Evolutionary conservation across 108 stramenopile genomes (phyloP), one percentile per base, ranked within the genome.

Genomic region (Stephanodiscus triporus): DNA sequence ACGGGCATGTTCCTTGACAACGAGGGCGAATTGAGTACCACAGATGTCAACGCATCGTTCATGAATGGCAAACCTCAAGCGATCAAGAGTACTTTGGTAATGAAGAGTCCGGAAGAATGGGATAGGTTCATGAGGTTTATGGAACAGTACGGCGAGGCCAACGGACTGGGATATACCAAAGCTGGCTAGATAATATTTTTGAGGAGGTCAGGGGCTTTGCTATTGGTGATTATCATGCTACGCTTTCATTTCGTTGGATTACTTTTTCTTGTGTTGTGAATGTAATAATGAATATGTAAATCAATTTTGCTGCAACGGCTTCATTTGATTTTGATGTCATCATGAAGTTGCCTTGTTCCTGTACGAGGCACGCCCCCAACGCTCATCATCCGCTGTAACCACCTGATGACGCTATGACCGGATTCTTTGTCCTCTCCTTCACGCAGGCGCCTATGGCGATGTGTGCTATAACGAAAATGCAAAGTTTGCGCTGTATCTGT

Each of bases 41-140:
- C 79, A 6, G 84, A 86, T 65, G 92, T 90, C 45, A 90, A 89
- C 75, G 92, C 92, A 29, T 60, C 77, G 50, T 93, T 93, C 58
- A 54, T 80, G 57, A 90, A 90, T 66, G 92, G 92, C 30, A 93
- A 93, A 59, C 92, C 92, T n/a, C 81, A 88, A 81, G 54, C 77
- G 14, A 90, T 93, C 73, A 87, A 86, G 57, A 80, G 86, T 29
- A 70, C 75, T 1, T 81, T 86, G 60, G 73, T 90, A 32, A 85
- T 93, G 89, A 81, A 63, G 34, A 87, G 85, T 61, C 92, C 92
- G n/a, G 85, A 68, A 49, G 86, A 87, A 58, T 93, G 92, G 92
- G 88, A 93, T 63, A 68, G 92, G 68, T 93, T 93, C 75, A 93
- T 93, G 92, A 73, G 92, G 66, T 93, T 93, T 72, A 90, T 93